Evolutionary conservation across 2,329 filamentous ascomycete species (phyloP).

Genomic region (Apiospora saccharicola): DNA sequence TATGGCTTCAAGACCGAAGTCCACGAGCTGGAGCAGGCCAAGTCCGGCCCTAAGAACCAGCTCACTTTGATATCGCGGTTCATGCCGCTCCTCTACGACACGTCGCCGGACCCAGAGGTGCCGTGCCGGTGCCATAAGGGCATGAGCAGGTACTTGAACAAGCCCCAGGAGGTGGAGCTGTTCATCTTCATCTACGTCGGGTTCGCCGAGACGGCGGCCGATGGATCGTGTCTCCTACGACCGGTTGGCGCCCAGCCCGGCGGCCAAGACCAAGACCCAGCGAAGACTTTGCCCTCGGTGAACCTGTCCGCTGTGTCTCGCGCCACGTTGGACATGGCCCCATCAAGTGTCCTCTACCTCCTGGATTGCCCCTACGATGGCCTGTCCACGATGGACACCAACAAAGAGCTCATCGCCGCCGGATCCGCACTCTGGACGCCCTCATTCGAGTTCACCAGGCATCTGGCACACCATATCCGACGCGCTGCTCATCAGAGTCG

Average conservation of each 20-base stretch:
- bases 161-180: background rate
- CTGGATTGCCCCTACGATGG: background rate
- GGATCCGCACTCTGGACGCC: background rate
- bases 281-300: background rate
- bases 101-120: background rate
- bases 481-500: background rate
- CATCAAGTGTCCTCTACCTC: background rate
- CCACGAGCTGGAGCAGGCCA: background rate
- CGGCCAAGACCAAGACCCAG: background rate
- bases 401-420: background rate
- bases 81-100: background rate
- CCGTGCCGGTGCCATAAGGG: background rate
- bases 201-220: background rate
- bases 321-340: background rate
- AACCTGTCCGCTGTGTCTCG: background rate
- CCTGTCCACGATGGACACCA: background rate
- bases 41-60: background rate
- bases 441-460: background rate
- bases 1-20: background rate
- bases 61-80: background rate
- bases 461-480: background rate
- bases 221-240: background rate
- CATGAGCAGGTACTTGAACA: background rate
- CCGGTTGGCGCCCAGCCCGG: background rate
- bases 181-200: background rate